Base-by-base conservation (phyloP, 306 rosid species). In the Elaeagnus macrophylla region DNA sequence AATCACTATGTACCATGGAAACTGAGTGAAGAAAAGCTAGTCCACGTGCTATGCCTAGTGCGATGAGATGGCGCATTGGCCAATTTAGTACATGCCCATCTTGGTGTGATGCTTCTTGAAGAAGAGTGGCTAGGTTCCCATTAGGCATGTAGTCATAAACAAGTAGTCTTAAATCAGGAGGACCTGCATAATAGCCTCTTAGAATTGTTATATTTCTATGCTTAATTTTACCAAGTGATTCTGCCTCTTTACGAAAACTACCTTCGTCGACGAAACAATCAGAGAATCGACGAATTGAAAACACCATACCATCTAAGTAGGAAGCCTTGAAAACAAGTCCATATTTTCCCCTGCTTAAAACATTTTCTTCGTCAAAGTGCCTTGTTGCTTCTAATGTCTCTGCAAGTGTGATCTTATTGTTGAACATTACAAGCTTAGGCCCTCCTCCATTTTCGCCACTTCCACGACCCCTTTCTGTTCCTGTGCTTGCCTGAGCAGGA, bases 61-160 rank as follows among this genome's bases (percentile, higher is more conserved):
- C 96, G 43, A 88, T 88, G 51, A 88, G 86, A 65, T 88, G 96
- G 25, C 96, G 89, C 96, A 84, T 88, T 41, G 96, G 96, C 94
- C 94, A 88, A 65, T 88, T 88, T 54, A 88, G 65, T 5, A 88
- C 90, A 60, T 88, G 96, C 0, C 96, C 96, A 12, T 88, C 96
- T 69, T 83, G 96, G 56, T 87, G 94, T 12, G 94, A 79, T 0
- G 96, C 89, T 46, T 87, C 96, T 59, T 87, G 96, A 35, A 87
- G 89, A 5, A 87, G 74, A 7, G 89, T 87, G 6, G 83, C 89
- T 1, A 87, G 39, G 70, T 83, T 87, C 17, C 94, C 96, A 59
- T 87, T 87, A 5, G 96, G 96, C 96, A 87, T 87, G 81, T 87
- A 87, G 59, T 87, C 94, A 10, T 81, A 87, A 16, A 83, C 87